Base-by-base conservation (phyloP, 2,329 filamentous ascomycete species). In the Fusarium foetens region DNA sequence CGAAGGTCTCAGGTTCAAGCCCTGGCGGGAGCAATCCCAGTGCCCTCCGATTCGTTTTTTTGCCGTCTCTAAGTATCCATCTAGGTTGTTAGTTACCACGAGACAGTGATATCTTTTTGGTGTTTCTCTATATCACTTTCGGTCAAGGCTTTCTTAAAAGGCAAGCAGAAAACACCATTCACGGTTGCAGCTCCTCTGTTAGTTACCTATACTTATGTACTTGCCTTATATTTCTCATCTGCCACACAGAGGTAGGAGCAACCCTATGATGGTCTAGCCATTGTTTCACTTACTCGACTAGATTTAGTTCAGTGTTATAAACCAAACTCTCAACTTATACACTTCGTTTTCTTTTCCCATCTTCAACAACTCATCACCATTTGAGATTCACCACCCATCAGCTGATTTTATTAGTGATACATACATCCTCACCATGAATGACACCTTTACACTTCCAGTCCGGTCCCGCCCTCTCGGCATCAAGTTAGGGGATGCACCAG, bases 1-100 rank as follows among this genome's bases (percentile, higher is more conserved):
- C 76, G 76, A 77, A 76, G 76, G 76, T 76, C 76, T 77, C 76
- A 76, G 76, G 76, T 77, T 77, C 76, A 77, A 77, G 75, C 76
- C 76, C 76, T 77, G 76, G 76, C 75, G 76, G 76, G 76, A 77
- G 76, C 76, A 73, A 63, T 75, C 75, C 68, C 75, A 57, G 35
- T 19, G 76, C 73, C 73, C 23, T 76, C 65, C 38, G 31, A 43
- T 65, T 67, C 31, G 14, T 5, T 5, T 68, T 72, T 76, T 75
- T 72, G 39, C 2, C 2, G 3, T 59, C 13, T 35, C 0, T 4
- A 23, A 23, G 8, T 33, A 27, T 13, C 8, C 13, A 19, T 27
- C 9, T 14, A 19, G 9, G 19, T 33, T 49, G 6, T 23, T n/a
- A 23, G 21, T n/a, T 43, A 25, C 21, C 25, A 13, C 4, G 8